Conservation (phyloP, 176 grass and related monocot genomes). For the Triticum dicoccoides region DNA sequence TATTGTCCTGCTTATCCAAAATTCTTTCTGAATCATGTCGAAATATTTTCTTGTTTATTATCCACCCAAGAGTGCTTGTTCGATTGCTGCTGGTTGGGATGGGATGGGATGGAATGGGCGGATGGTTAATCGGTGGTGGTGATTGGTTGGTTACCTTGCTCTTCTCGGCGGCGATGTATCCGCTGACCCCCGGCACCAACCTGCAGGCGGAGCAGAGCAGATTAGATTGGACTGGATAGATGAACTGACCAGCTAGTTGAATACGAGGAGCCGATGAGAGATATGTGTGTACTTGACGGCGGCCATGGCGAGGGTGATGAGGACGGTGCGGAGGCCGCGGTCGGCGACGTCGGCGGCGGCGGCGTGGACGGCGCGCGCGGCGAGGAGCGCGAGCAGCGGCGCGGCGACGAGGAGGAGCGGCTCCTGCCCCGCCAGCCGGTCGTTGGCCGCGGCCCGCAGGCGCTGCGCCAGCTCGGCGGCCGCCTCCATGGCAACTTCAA, state of each 20-base stretch:
- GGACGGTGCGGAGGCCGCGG: constrained; percentile 43
- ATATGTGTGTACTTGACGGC: constrained; percentile 51
- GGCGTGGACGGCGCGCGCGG: constrained; percentile 53
- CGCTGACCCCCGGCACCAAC: constrained; percentile 65
- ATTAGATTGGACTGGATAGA: not conserved
- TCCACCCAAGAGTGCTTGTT: not conserved
- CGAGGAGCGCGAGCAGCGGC: constrained; percentile 63
- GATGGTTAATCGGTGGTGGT: not conserved
- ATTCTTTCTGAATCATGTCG: not conserved
- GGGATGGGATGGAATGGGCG: not conserved
- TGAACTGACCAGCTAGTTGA: not conserved
- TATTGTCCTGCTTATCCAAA: not conserved
- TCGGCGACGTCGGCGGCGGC: constrained; percentile 44
- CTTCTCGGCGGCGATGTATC: constrained; percentile 82
- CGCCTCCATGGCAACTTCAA: constrained; percentile 5
- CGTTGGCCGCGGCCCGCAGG: constrained; percentile 60
- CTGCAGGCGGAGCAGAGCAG: constrained; percentile 33
- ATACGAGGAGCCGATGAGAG: not conserved
- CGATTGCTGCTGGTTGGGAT: not conserved
- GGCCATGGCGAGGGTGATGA: constrained; percentile 53
- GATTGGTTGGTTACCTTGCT: constrained; percentile 54
- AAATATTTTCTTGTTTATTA: too few species aligned
- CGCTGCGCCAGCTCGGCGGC: constrained; percentile 31
- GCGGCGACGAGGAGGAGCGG: constrained; percentile 63
- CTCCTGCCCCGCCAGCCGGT: constrained; percentile 58